phyloP scores from a whole-genome alignment of 192 early-diverging fungal genomes.

The Chytriomyces sp. region DNA sequence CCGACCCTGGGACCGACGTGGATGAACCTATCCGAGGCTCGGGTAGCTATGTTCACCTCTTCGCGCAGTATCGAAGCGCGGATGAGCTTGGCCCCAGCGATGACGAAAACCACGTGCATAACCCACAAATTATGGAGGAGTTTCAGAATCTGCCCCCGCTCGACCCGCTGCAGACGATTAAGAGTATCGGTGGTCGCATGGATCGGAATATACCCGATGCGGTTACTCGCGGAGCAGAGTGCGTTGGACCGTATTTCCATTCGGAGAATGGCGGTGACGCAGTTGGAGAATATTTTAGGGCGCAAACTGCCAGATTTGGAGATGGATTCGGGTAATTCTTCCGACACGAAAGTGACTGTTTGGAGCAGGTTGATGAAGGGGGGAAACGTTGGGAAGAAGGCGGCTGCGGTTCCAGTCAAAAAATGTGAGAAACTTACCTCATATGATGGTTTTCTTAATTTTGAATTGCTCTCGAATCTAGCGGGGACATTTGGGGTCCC shows the following conservation, averaged over 20 bases:
- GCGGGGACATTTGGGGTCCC: constrained; percentile 91
- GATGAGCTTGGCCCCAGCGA: neutral
- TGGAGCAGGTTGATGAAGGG: neutral
- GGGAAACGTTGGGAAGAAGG: neutral
- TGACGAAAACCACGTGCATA: neutral
- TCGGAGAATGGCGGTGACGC: constrained; percentile 79
- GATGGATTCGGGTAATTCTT: neutral
- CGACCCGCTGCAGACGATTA: neutral
- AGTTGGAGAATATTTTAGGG: constrained; percentile 71
- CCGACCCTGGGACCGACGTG: neutral
- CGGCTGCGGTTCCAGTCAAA: neutral
- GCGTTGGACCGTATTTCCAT: constrained; percentile 84
- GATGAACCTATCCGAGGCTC: neutral
- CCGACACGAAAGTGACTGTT: no score
- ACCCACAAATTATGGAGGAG: constrained; percentile 1
- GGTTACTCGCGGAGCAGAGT: constrained; percentile 55
- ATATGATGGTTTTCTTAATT: constrained; percentile 5
- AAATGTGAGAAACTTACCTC: constrained; percentile 4
- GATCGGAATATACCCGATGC: neutral
- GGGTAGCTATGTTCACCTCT: neutral
- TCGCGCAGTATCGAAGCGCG: neutral
- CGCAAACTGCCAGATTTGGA: constrained; percentile 27
- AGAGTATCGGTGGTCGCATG: neutral
- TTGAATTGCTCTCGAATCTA: neutral
- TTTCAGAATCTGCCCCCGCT: neutral